phyloP scores from a whole-genome alignment of 306 rosid genomes.

The Quercus engelmannii region DNA sequence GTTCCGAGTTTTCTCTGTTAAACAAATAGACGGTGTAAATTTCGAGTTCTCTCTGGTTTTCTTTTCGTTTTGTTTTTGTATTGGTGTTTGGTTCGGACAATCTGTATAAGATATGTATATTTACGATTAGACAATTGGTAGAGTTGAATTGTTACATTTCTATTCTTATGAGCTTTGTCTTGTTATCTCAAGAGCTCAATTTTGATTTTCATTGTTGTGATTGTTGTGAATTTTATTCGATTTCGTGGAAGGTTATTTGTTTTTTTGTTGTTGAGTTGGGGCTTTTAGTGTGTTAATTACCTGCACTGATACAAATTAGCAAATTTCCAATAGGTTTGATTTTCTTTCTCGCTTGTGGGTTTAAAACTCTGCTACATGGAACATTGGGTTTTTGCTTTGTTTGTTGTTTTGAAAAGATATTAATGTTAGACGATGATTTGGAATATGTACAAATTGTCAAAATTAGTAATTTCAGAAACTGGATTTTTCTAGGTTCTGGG shows the following conservation, averaged over 20 bases:
- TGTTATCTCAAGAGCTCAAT: background rate
- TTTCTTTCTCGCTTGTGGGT: background rate
- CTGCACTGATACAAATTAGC: background rate
- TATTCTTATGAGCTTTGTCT: background rate
- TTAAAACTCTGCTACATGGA: background rate
- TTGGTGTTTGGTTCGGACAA: background rate
- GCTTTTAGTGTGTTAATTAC: background rate
- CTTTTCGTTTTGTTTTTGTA: background rate
- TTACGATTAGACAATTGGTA: too few relatives aligned
- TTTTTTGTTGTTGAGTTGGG: background rate
- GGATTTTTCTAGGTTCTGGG: slow-evolving; percentile 41
- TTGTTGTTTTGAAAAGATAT: background rate
- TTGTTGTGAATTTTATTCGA: background rate
- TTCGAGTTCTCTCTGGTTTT: background rate
- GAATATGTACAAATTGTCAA: background rate
- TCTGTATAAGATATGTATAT: too few relatives aligned
- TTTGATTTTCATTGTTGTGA: background rate
- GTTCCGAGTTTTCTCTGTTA: background rate
- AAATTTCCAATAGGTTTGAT: background rate
- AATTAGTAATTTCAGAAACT: background rate
- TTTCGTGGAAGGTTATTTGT: background rate
- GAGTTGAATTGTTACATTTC: too few relatives aligned
- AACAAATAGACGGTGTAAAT: background rate
- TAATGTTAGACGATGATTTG: background rate
- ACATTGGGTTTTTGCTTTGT: background rate